Evolutionary conservation across 768 basidiomycete genomes (phyloP), one percentile per base, ranked within the genome.

Genomic region (Tylopilus felleus): DNA sequence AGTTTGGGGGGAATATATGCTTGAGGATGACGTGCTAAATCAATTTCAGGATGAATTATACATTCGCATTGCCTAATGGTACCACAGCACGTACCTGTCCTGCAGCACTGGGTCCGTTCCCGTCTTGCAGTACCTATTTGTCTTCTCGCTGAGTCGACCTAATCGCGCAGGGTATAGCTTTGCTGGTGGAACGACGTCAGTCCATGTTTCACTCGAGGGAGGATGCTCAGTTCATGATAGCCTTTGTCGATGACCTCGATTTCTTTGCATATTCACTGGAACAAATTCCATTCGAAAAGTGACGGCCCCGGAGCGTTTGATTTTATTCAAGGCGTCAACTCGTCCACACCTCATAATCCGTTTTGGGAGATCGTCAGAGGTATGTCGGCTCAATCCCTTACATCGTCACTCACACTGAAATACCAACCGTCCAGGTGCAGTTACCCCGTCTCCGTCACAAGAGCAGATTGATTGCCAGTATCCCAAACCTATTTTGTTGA

Each of bases 331-430:
- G 88, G 89, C 5, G 75, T 80, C 59, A 88, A 90, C 64, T 77
- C 80, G 21, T 80, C 84, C 4, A 65, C 65, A 16, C 69, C 80
- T 8, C 83, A 80, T 81, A 90, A 91, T 66, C 85, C 86, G 5
- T 88, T 91, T 66, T 90, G 89, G 88, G 78, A 90, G 58, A 62
- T 89, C 28, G 86, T 91, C 47, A 92, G 90, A 73, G 81, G 80
- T 65, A 55, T 46, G 1, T 42, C 35, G n/a, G n/a, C 36, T 8
- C 3, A 6, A 10, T 22, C 19, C 6, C 3, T 8, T 45, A n/a
- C n/a, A 21, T 33, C 13, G 12, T 13, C 21, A 23, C 28, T 31
- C 23, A 14, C 19, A 42, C n/a, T 55, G 6, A 52, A 28, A 40
- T 13, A 2, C 14, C 4, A 2, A 13, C 2, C 10, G 3, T 31